phyloP scores from a whole-genome alignment of 1,139 yeast species.

The Keqinozyma sinolaborantium region DNA sequence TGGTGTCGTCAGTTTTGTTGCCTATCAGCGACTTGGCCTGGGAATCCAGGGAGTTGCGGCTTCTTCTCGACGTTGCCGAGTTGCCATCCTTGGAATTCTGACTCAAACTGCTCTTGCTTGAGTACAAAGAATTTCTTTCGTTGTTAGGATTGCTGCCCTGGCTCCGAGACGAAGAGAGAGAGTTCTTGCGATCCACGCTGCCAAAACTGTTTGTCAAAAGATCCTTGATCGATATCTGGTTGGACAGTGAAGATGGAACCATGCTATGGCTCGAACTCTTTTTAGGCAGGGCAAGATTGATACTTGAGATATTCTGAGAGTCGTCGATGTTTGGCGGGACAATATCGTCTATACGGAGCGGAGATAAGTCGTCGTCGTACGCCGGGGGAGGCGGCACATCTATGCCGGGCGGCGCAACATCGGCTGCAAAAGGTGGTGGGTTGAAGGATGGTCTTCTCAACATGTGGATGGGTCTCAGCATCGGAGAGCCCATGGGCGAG shows the following conservation, averaged over 20 bases:
- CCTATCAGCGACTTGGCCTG: neutral
- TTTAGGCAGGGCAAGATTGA: neutral
- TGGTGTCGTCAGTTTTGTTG: neutral
- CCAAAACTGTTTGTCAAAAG: conserved; percentile 14
- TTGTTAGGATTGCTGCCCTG: conserved; percentile 10
- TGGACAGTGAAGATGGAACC: conserved; percentile 2
- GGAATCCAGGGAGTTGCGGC: neutral
- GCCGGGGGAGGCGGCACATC: conserved; percentile 38
- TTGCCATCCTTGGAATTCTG: neutral
- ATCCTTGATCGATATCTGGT: conserved; percentile 19
- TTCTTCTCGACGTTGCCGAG: neutral
- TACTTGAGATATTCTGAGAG: neutral
- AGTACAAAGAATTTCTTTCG: conserved; percentile 1
- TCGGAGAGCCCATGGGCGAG: conserved; percentile 36
- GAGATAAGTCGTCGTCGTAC: conserved; percentile 22
- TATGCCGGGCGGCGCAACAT: conserved; percentile 22
- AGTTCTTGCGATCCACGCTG: conserved; percentile 7
- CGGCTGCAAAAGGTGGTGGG: conserved; percentile 43
- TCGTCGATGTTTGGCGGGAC: neutral
- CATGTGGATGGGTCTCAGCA: conserved; percentile 33
- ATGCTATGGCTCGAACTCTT: neutral
- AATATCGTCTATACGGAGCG: neutral
- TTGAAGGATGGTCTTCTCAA: conserved; percentile 34
- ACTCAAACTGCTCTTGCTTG: neutral
- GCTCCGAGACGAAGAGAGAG: conserved; percentile 10